A percentile compares a stretch with the other conserved stretches of the same genome.
These are phyloP conservation scores for Kalmanozyma brasiliensis DNA, from an alignment of 1,284 basidiomycete species.

Conservation along the genomic window DNA sequence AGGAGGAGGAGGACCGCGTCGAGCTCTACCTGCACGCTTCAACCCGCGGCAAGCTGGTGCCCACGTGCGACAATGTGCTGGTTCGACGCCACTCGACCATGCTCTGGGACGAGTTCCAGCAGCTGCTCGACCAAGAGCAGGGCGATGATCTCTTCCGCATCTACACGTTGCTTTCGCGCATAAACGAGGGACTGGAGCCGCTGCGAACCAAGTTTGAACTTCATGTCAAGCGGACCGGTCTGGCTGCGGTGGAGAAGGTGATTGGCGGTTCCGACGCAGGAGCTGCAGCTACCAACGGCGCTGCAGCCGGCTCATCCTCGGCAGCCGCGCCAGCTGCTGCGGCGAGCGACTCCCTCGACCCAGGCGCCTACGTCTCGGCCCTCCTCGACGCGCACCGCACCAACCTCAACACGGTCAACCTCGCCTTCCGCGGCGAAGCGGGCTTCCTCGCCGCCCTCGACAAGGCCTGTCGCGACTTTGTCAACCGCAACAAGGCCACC, in stretches of 20 bases:
- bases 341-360: conserved; percentile 72
- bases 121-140: conserved; percentile 89
- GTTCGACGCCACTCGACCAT: conserved; percentile 86
- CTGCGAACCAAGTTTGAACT: conserved; percentile 91
- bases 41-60: conserved; percentile 73
- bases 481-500: conserved; percentile 88
- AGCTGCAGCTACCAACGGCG: conserved; percentile 68
- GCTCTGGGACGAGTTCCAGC: conserved; percentile 96
- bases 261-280: conserved; percentile 70
- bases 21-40: conserved; percentile 88
- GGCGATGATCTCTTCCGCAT: conserved; percentile 85
- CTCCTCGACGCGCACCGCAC: conserved; percentile 89
- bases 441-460: conserved; percentile 95
- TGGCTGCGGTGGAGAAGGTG: conserved; percentile 84
- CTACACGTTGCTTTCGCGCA: conserved; percentile 90
- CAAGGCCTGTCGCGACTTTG: conserved; percentile 91
- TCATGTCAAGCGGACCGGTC: conserved; percentile 90
- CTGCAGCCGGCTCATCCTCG: conserved; percentile 66
- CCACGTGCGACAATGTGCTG: conserved; percentile 90
- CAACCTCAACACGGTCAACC: conserved; percentile 88
- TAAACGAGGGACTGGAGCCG: conserved; percentile 89
- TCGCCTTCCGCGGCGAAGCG: conserved; percentile 91
- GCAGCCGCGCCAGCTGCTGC: conserved; percentile 65
- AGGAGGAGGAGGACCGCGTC: conserved; percentile 94
- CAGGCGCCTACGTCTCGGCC: conserved; percentile 93